A percentile compares a stretch with the other conserved stretches of the same genome.
phyloP scores from a whole-genome alignment of 1,284 basidiomycete species.

The Athelia sp. region DNA sequence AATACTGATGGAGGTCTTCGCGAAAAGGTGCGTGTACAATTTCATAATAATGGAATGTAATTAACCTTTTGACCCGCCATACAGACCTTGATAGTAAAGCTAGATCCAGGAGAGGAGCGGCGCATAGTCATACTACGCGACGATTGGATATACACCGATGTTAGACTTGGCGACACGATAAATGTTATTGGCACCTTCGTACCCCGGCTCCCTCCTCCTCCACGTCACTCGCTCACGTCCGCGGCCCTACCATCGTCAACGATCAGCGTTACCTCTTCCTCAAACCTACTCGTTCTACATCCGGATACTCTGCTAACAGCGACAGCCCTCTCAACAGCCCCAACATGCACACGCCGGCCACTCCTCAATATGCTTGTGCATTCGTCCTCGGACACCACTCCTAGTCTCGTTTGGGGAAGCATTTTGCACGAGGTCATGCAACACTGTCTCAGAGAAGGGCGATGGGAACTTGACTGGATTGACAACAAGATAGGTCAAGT shows the following conservation, averaged over 20 bases:
- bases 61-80: conserved; percentile 8
- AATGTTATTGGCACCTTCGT: conserved; percentile 70
- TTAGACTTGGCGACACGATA: conserved; percentile 60
- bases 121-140: conserved; percentile 54
- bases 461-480: conserved; percentile 60
- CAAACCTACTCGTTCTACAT: conserved; percentile 75
- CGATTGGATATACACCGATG: conserved; percentile 26
- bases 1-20: conserved; percentile 17
- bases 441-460: conserved; percentile 52
- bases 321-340: conserved; percentile 78
- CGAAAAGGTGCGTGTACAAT: conserved; percentile 31
- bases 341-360: conserved; percentile 79
- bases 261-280: conserved; percentile 51
- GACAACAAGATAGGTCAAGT: conserved; percentile 52
- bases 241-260: conserved; percentile 28
- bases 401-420: conserved; percentile 81
- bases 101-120: conserved; percentile 32
- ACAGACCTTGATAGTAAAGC: conserved; percentile 39
- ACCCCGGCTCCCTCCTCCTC: conserved; percentile 15
- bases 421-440: conserved; percentile 90
- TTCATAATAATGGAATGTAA: not conserved
- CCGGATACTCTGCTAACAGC: conserved; percentile 89
- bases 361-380: conserved; percentile 62
- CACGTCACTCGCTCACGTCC: conserved; percentile 16
- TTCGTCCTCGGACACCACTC: conserved; percentile 53